phyloP scores from a whole-genome alignment of 2,329 filamentous ascomycete species.

The Fusarium dlaminii region DNA sequence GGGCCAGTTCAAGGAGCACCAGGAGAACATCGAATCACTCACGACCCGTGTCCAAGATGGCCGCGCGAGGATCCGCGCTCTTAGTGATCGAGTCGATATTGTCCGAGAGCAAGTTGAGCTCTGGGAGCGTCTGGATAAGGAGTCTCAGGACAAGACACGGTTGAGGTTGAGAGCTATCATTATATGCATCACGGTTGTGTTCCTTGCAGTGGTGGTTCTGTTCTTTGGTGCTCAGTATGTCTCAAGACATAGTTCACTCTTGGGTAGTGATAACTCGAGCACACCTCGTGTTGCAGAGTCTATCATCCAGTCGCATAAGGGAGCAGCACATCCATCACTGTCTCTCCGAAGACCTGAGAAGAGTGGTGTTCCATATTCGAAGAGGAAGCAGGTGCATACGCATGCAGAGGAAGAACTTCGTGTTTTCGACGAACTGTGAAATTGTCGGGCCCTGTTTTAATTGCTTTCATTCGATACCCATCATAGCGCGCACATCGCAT shows the following conservation, averaged over 20 bases:
- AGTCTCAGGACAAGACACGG: constrained; percentile 75
- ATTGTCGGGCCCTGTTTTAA: background rate
- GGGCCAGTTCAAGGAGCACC: constrained; percentile 71
- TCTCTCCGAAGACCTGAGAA: constrained; percentile 32
- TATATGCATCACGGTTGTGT: constrained; percentile 63
- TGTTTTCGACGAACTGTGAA: constrained; percentile 59
- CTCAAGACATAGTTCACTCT: constrained; percentile 16
- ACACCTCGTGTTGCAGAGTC: constrained; percentile 34
- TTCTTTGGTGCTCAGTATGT: constrained; percentile 46
- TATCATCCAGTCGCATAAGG: constrained; percentile 37
- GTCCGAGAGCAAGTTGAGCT: constrained; percentile 71
- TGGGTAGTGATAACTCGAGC: constrained; percentile 7
- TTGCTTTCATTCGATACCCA: constrained; percentile 14
- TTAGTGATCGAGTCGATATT: constrained; percentile 71
- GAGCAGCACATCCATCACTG: constrained; percentile 32
- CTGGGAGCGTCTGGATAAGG: constrained; percentile 73
- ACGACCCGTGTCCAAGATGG: constrained; percentile 69
- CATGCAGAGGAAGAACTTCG: constrained; percentile 51
- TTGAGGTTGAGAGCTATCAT: constrained; percentile 70
- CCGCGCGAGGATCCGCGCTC: constrained; percentile 65
- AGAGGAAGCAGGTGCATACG: constrained; percentile 36
- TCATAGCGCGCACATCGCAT: constrained; percentile 6
- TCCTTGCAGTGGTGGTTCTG: constrained; percentile 59
- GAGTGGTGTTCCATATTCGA: constrained; percentile 39
- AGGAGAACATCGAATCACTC: constrained; percentile 68